Percentiles rank a stretch among this genome's conserved stretches.
Evolutionary conservation across 768 basidiomycete genomes (phyloP).

Genomic region (Mrakia frigida): DNA sequence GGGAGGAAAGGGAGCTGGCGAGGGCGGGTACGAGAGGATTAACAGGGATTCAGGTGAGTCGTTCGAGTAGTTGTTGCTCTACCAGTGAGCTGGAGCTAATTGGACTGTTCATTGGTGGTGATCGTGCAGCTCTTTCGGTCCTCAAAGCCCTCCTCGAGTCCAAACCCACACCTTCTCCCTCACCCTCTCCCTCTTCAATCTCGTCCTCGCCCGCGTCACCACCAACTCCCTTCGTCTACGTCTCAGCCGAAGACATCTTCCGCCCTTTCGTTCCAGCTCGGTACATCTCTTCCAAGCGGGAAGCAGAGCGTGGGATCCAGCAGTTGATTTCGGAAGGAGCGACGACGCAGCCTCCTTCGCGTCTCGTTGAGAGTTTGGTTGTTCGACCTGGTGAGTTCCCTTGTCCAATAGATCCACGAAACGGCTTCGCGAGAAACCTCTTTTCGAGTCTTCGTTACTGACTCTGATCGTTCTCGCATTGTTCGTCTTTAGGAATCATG

Average conservation of each 20-base stretch:
- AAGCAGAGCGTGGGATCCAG: slow-evolving; percentile 72
- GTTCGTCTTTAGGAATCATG: slow-evolving; percentile 65
- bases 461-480: too few relatives aligned
- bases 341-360: not conserved
- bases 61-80: too few relatives aligned
- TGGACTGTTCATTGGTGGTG: slow-evolving; percentile 25
- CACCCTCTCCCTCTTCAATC: slow-evolving; percentile 18
- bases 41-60: slow-evolving; percentile 81
- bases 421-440: too few relatives aligned
- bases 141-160: slow-evolving; percentile 61
- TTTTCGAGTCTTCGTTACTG: too few relatives aligned
- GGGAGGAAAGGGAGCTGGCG: slow-evolving; percentile 43
- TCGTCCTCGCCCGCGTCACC: not conserved
- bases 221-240: slow-evolving; percentile 63
- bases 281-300: slow-evolving; percentile 91
- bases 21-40: slow-evolving; percentile 60
- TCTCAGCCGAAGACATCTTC: slow-evolving; percentile 92
- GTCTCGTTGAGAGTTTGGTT: slow-evolving; percentile 50
- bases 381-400: slow-evolving; percentile 83
- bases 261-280: slow-evolving; percentile 75
- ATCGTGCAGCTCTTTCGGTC: slow-evolving; percentile 55
- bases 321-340: slow-evolving; percentile 40
- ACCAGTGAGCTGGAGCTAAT: slow-evolving; percentile 12
- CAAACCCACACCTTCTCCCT: slow-evolving; percentile 6
- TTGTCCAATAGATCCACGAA: too few relatives aligned